These are phyloP conservation scores for Jatropha multifida DNA, from an alignment of 441 rosid genomes.

Conservation along the genomic window DNA sequence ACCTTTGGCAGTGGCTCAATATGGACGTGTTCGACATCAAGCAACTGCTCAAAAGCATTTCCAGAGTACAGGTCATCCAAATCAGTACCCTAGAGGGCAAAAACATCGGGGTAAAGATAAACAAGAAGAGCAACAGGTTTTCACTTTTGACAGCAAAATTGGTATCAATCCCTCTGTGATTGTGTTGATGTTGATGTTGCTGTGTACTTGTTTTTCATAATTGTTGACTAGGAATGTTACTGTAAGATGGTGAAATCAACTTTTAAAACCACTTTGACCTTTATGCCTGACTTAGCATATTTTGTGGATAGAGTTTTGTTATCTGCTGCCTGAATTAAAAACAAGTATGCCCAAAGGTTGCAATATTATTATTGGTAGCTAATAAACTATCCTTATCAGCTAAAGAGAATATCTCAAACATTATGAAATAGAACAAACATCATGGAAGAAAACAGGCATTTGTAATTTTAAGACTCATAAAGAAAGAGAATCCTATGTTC, in stretches of 20 bases:
- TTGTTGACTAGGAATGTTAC: background rate
- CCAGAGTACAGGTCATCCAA: slow-evolving; percentile 57
- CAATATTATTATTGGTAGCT: background rate
- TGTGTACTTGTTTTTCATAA: background rate
- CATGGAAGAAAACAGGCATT: background rate
- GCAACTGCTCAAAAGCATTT: slow-evolving; percentile 79
- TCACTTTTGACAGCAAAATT: slow-evolving; percentile 40
- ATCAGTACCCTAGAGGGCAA: slow-evolving; percentile 43
- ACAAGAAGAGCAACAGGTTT: slow-evolving; percentile 52
- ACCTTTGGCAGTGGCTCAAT: slow-evolving; percentile 54
- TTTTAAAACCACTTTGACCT: background rate
- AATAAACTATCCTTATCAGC: too few species aligned
- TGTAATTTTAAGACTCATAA: background rate
- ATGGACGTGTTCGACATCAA: slow-evolving; percentile 69
- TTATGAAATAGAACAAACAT: too few species aligned
- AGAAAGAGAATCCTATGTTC: background rate
- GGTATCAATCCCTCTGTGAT: slow-evolving; percentile 13
- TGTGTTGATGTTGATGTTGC: background rate
- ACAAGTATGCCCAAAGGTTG: background rate
- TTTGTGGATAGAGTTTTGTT: background rate
- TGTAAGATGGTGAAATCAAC: background rate
- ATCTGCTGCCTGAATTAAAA: background rate
- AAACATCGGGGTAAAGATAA: slow-evolving; percentile 51
- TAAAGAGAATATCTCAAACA: too few species aligned
- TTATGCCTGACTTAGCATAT: background rate